phyloP scores from a whole-genome alignment of 345 rosid species.

The Murraya paniculata region DNA sequence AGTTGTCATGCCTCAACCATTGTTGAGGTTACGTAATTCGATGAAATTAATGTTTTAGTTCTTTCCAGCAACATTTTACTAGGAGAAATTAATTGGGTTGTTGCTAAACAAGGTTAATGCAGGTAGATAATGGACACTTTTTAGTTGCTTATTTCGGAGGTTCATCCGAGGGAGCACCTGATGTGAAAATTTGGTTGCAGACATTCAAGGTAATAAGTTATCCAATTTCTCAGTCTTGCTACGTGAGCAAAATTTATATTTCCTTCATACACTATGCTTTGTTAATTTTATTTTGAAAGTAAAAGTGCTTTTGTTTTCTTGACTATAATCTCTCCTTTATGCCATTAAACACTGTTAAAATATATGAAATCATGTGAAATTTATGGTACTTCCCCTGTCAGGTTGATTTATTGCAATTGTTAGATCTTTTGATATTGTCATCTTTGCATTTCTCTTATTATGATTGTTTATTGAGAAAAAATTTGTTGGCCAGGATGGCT shows the following conservation, averaged over 20 bases:
- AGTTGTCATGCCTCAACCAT: conserved; percentile 94
- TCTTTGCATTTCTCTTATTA: conserved; percentile 7
- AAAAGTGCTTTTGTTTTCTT: background rate
- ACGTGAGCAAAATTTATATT: background rate
- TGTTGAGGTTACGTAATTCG: conserved; percentile 51
- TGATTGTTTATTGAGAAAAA: background rate
- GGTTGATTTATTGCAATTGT: background rate
- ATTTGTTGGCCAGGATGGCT: conserved; percentile 50
- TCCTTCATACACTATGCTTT: background rate
- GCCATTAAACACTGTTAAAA: background rate
- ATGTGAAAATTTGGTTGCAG: conserved; percentile 69
- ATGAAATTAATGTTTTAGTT: background rate
- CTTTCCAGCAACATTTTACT: background rate
- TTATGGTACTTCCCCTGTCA: background rate
- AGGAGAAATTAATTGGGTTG: background rate
- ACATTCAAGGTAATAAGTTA: conserved; percentile 45
- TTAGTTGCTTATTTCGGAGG: conserved; percentile 80
- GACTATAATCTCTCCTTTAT: background rate
- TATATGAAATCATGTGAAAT: background rate
- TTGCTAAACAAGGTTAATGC: conserved; percentile 18
- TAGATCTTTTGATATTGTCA: background rate
- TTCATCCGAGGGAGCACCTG: conserved; percentile 55
- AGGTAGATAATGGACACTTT: conserved; percentile 69
- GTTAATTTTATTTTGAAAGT: background rate
- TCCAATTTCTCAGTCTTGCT: background rate